Evolutionary conservation across 139 green algal genomes (phyloP).

Genomic region (Tetraselmis chui): DNA sequence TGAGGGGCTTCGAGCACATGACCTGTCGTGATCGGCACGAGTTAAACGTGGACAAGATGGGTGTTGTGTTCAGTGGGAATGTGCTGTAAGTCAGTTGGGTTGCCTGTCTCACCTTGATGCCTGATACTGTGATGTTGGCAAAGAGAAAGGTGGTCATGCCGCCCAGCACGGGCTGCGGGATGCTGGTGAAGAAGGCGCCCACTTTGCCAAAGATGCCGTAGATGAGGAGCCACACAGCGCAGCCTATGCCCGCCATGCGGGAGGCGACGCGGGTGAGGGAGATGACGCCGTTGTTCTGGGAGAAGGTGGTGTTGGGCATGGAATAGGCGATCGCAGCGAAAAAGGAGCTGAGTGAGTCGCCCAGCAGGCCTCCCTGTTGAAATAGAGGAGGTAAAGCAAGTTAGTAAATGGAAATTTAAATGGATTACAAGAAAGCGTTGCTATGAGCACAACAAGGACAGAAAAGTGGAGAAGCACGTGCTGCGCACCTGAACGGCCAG

Average conservation of each 20-base stretch:
- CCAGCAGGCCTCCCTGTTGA: slow-evolving; percentile 1
- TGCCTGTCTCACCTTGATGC: slow-evolving; percentile 46
- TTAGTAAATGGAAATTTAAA: too few relatives aligned
- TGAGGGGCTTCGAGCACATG: slow-evolving; percentile 26
- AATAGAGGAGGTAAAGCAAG: too few relatives aligned
- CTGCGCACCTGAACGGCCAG: neutral
- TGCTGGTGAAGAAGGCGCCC: neutral
- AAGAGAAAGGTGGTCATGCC: slow-evolving; percentile 55
- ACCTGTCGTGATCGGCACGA: slow-evolving; percentile 20
- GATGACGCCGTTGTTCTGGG: slow-evolving; percentile 10
- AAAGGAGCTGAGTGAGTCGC: neutral
- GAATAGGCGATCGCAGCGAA: neutral
- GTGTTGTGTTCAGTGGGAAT: neutral
- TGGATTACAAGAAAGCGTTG: too few relatives aligned
- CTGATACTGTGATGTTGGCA: slow-evolving; percentile 45
- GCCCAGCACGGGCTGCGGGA: neutral
- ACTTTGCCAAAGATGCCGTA: slow-evolving; percentile 25
- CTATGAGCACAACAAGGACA: too few relatives aligned
- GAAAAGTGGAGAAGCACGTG: too few relatives aligned
- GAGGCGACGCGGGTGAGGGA: slow-evolving; percentile 13
- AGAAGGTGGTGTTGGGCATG: slow-evolving; percentile 11
- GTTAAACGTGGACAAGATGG: neutral
- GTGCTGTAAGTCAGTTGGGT: neutral
- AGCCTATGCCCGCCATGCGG: slow-evolving; percentile 9
- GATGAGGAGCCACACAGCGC: slow-evolving; percentile 26